phyloP scores from a whole-genome alignment of 148 eudicot species.

The Amaranthus cruentus region DNA sequence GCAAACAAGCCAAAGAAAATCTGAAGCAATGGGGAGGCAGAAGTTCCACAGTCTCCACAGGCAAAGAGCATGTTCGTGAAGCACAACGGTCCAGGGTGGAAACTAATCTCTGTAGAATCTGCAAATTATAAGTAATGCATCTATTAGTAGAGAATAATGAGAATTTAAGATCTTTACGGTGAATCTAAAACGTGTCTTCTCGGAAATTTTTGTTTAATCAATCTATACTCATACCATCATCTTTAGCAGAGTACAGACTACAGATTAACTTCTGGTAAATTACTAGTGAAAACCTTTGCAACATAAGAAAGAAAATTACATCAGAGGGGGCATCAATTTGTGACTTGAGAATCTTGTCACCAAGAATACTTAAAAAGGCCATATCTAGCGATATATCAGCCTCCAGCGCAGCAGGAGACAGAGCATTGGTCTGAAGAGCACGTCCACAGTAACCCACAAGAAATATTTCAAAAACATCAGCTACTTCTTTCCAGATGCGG shows the following conservation, averaged over 20 bases:
- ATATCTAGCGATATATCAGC: conserved; percentile 83
- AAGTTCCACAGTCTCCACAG: conserved; percentile 86
- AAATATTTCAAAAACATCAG: conserved; percentile 88
- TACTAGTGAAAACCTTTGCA: neutral
- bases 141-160: neutral
- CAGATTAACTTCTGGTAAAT: neutral
- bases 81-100: conserved; percentile 94
- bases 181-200: neutral
- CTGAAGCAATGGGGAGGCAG: conserved; percentile 94
- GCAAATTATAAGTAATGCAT: conserved; percentile 18
- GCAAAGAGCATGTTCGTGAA: conserved; percentile 89
- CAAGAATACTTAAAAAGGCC: conserved; percentile 61
- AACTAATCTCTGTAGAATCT: conserved; percentile 75
- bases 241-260: neutral
- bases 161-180: neutral
- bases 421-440: conserved; percentile 67
- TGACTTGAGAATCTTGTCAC: conserved; percentile 80
- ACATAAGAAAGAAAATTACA: conserved; percentile 44
- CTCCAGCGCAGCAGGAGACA: conserved; percentile 45
- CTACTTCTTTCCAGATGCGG: conserved; percentile 98
- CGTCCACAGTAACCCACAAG: conserved; percentile 97
- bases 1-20: conserved; percentile 87
- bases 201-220: neutral
- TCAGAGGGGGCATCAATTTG: conserved; percentile 63
- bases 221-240: neutral